phyloP scores from a whole-genome alignment of 2,329 filamentous ascomycete genomes.

The Colletotrichum godetiae region DNA sequence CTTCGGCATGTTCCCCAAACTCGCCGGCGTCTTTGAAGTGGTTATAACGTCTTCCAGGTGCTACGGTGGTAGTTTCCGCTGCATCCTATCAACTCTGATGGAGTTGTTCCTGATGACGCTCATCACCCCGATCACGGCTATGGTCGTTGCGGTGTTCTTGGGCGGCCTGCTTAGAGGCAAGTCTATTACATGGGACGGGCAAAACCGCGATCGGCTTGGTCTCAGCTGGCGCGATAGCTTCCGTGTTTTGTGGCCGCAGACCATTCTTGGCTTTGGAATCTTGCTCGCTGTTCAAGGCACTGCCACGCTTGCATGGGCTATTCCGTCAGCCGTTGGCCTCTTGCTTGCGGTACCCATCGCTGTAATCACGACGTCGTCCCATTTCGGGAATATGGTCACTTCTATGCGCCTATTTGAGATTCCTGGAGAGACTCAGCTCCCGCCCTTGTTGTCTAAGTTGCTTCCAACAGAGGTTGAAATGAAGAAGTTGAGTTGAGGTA shows the following conservation, averaged over 20 bases:
- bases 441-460: neutral
- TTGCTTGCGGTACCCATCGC: neutral
- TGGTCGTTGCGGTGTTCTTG: neutral
- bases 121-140: neutral
- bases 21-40: neutral
- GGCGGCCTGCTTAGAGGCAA: neutral
- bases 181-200: neutral
- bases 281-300: neutral
- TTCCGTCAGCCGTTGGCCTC: neutral
- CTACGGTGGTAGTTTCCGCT: neutral
- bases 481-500: too few relatives aligned
- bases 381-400: neutral
- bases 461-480: too few relatives aligned
- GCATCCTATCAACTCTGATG: neutral
- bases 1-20: neutral
- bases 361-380: neutral
- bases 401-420: neutral
- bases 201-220: neutral
- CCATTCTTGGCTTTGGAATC: neutral
- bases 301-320: neutral
- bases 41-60: neutral
- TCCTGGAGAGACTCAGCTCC: neutral
- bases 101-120: neutral
- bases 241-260: neutral
- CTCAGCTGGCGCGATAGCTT: neutral